Base-by-base conservation (phyloP, 2,329 filamentous ascomycete genomes). In the Fusarium phyllophilum region DNA sequence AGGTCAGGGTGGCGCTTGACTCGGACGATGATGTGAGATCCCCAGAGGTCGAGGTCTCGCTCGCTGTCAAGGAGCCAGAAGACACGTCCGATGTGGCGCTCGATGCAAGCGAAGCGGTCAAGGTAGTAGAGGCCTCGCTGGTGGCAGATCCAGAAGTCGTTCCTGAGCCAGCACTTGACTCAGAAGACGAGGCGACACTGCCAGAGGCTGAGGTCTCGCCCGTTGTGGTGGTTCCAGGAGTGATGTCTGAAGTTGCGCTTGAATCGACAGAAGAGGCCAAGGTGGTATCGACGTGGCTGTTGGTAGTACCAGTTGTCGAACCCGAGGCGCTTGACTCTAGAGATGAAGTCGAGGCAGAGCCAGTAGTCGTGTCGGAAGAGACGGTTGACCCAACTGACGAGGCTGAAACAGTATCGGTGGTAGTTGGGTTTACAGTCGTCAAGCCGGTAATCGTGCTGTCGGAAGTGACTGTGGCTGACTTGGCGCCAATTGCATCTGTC, bases 251-350 rank as follows among this genome's bases (percentile, higher is more conserved):
- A 26, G 33, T 38, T 38, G 10, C 24, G 18, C 18, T 54, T 26
- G 24, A 38, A 14, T 38, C 33, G 5, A 26, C 5, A 12, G n/a
- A 52, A 26, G n/a, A 3, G 46, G 46, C 10, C 11, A 13, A n/a
- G 11, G 22, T 18, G 13, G 15, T 14, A 3, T 14, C 11, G 2
- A 10, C 15, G 15, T n/a, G 1, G 22, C 22, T 49, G 15, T 5
- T n/a, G 11, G 4, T 9, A 6, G n/a, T 12, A 0, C 33, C n/a
- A 22, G 6, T 26, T 4, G 49, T 26, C 3, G 13, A 22, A 17
- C 7, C 49, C 4, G 24, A 54, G 13, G 13, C 24, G 34, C 10
- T 38, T 26, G 24, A 18, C 10, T 54, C 51, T 5, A n/a, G 3
- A 29, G 34, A 54, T 29, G 24, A 17, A 29, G 24, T 13, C 14